Evolutionary conservation across 805 yeast species (phyloP).

Genomic region (Lipomyces sp.): DNA sequence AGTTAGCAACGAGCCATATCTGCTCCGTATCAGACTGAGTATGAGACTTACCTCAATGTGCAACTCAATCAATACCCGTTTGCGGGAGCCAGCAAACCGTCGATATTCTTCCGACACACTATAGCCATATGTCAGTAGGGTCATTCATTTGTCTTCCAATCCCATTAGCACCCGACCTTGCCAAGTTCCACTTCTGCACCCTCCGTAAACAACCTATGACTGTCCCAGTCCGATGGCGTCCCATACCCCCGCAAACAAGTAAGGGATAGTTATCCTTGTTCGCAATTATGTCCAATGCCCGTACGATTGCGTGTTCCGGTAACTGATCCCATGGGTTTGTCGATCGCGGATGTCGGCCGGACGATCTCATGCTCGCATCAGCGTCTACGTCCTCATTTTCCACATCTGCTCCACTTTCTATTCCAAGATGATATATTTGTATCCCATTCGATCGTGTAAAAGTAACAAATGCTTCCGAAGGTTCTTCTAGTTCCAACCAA

Average conservation of each 20-base stretch:
- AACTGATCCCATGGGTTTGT: slow-evolving; percentile 97
- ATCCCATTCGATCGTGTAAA: slow-evolving; percentile 77
- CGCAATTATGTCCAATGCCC: slow-evolving; percentile 76
- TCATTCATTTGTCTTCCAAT: background rate
- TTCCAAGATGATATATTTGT: slow-evolving; percentile 79
- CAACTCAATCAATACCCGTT: slow-evolving; percentile 87
- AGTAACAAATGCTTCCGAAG: slow-evolving; percentile 82
- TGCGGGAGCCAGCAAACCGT: slow-evolving; percentile 88
- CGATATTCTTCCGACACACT: slow-evolving; percentile 91
- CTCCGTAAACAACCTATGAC: slow-evolving; percentile 92
- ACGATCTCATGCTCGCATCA: background rate
- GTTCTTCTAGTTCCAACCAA: slow-evolving; percentile 97
- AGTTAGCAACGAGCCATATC: too few species aligned
- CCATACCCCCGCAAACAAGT: slow-evolving; percentile 97
- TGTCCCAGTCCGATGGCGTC: slow-evolving; percentile 95
- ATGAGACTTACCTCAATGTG: slow-evolving; percentile 64
- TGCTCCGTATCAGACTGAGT: background rate
- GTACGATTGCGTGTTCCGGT: slow-evolving; percentile 77
- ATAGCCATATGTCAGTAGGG: background rate
- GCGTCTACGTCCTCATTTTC: slow-evolving; percentile 22
- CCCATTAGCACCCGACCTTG: slow-evolving; percentile 45
- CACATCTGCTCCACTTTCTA: slow-evolving; percentile 53
- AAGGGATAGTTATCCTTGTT: slow-evolving; percentile 79
- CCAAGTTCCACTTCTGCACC: slow-evolving; percentile 96
- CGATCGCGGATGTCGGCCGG: slow-evolving; percentile 9